These are phyloP conservation scores for Candida silvicultrix DNA, from an alignment of 805 yeast species.

Conservation along the genomic window DNA sequence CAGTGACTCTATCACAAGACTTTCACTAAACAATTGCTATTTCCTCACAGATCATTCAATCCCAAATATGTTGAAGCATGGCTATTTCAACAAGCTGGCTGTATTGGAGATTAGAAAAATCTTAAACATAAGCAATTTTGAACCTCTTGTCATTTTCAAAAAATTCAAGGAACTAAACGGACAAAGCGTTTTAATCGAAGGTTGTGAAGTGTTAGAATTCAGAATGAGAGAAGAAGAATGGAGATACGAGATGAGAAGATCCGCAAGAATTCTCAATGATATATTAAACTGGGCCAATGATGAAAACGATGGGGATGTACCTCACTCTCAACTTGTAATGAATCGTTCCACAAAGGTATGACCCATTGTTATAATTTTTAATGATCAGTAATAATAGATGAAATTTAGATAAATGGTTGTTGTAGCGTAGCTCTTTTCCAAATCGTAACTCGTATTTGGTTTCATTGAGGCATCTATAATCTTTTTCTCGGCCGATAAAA, in stretches of 20 bases:
- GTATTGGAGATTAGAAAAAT: conserved; percentile 76
- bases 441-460: too few species aligned
- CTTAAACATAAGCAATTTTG: conserved; percentile 46
- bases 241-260: conserved; percentile 47
- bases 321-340: neutral
- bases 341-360: too few species aligned
- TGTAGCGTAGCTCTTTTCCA: too few species aligned
- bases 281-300: conserved; percentile 58
- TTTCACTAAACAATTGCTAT: conserved; percentile 72
- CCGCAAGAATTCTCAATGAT: conserved; percentile 55
- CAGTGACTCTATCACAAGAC: conserved; percentile 47
- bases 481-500: too few species aligned
- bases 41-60: conserved; percentile 50
- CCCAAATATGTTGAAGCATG: conserved; percentile 38
- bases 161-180: conserved; percentile 27
- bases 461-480: too few species aligned
- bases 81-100: conserved; percentile 50
- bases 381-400: too few species aligned
- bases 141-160: conserved; percentile 65
- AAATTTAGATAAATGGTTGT: too few species aligned
- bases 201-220: conserved; percentile 63
- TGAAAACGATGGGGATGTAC: conserved; percentile 31
- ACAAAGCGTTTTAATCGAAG: conserved; percentile 53
- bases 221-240: conserved; percentile 57
- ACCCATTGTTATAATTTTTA: neutral